Conservation (phyloP, 176 grass and related monocot genomes). For the Carex scoparia region DNA sequence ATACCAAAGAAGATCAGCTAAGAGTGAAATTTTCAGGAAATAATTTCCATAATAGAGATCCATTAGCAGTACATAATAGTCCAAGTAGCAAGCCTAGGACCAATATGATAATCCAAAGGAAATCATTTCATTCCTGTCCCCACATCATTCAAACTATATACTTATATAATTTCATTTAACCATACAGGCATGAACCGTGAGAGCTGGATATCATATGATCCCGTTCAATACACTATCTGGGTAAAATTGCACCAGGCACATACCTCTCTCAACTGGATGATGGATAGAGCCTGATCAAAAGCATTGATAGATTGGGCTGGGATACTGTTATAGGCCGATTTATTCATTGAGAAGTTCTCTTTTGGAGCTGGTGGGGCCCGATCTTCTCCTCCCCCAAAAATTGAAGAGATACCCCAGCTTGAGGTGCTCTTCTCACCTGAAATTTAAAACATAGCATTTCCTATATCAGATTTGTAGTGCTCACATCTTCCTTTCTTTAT, state of each 20-base stretch:
- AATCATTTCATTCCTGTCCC: neutral
- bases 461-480: neutral
- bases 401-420: constrained; percentile 70
- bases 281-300: constrained; percentile 60
- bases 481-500: neutral
- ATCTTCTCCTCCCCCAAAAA: constrained; percentile 76
- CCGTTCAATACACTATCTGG: neutral
- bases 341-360: constrained; percentile 48
- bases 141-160: neutral
- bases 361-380: constrained; percentile 44
- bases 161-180: neutral
- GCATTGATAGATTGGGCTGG: constrained; percentile 16
- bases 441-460: constrained; percentile 14
- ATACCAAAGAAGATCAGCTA: neutral
- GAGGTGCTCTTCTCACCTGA: constrained; percentile 61
- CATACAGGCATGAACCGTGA: neutral
- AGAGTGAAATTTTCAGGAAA: neutral
- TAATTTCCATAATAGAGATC: neutral
- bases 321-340: constrained; percentile 39
- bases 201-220: neutral
- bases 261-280: constrained; percentile 88
- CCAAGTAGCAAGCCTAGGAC: neutral
- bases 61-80: neutral
- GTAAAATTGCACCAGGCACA: neutral
- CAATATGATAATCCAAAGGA: neutral